phyloP scores from a whole-genome alignment of 139 green algal genomes.

The Desmodesmus armatus region DNA sequence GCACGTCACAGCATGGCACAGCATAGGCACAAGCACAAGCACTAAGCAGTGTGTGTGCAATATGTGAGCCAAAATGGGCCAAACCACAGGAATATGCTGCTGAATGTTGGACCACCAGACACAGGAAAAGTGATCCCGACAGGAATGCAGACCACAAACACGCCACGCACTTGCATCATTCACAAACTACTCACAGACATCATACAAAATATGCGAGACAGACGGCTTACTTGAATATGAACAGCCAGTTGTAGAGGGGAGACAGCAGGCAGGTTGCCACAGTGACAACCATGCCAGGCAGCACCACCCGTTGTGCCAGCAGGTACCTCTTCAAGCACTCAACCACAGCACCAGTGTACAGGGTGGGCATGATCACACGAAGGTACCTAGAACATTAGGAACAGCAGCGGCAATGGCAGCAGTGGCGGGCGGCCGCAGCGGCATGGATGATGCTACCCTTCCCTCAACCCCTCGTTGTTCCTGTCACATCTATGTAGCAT shows the following conservation, averaged over 20 bases:
- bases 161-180: background rate
- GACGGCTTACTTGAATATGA: constrained; percentile 57
- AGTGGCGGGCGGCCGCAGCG: too few species aligned
- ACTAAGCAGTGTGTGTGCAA: background rate
- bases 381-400: background rate
- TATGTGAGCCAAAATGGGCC: background rate
- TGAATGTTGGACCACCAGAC: background rate
- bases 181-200: background rate
- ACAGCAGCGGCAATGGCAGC: background rate
- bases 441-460: background rate
- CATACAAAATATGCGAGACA: background rate
- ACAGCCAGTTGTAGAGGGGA: constrained; percentile 59
- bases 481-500: too few species aligned
- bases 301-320: constrained; percentile 68
- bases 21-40: too few species aligned
- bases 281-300: constrained; percentile 51
- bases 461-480: background rate
- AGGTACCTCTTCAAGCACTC: constrained; percentile 51
- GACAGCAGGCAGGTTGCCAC: constrained; percentile 30
- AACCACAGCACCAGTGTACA: constrained; percentile 48
- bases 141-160: background rate
- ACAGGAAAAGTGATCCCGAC: background rate
- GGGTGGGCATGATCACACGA: constrained; percentile 45
- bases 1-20: background rate
- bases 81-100: background rate